phyloP scores from a whole-genome alignment of 2,329 filamentous ascomycete species.

The Lecanosticta acicola region DNA sequence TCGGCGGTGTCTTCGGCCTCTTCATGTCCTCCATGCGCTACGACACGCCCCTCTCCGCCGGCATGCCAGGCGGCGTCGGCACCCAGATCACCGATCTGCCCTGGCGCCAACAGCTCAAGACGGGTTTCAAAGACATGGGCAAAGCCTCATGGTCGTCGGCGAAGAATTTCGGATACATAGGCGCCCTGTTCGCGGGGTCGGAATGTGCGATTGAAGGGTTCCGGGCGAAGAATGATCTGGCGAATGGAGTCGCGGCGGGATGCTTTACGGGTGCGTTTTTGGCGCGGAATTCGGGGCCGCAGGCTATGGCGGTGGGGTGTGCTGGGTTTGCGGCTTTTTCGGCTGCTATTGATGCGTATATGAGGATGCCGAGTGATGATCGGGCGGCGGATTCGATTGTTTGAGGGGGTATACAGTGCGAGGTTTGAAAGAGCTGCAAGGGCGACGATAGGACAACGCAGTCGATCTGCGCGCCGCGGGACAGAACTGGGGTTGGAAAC shows the following conservation, averaged over 20 bases:
- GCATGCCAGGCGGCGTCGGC: conserved; percentile 45
- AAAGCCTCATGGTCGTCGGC: conserved; percentile 72
- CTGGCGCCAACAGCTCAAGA: conserved; percentile 72
- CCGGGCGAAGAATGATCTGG: conserved; percentile 87
- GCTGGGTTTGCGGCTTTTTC: conserved; percentile 90
- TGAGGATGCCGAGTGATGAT: conserved; percentile 61
- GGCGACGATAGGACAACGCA: background rate
- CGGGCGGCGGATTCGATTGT: conserved; percentile 34
- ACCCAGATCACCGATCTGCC: conserved; percentile 58
- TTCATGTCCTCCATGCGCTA: conserved; percentile 99
- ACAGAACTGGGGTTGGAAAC: too few relatives aligned
- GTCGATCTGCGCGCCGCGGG: too few relatives aligned
- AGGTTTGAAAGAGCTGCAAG: too few relatives aligned
- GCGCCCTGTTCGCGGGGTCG: conserved; percentile 82
- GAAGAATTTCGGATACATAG: conserved; percentile 92
- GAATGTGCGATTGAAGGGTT: conserved; percentile 94
- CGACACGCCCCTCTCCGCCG: conserved; percentile 74
- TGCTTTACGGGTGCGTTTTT: conserved; percentile 88
- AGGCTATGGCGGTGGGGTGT: conserved; percentile 81
- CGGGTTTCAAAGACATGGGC: conserved; percentile 95
- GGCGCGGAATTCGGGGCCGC: conserved; percentile 79
- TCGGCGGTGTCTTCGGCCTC: conserved; percentile 88
- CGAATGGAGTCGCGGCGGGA: conserved; percentile 79
- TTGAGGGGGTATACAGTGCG: too few relatives aligned
- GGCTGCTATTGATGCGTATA: conserved; percentile 85